Base-by-base conservation (phyloP, 805 yeast genomes). In the Candida caryicola region DNA sequence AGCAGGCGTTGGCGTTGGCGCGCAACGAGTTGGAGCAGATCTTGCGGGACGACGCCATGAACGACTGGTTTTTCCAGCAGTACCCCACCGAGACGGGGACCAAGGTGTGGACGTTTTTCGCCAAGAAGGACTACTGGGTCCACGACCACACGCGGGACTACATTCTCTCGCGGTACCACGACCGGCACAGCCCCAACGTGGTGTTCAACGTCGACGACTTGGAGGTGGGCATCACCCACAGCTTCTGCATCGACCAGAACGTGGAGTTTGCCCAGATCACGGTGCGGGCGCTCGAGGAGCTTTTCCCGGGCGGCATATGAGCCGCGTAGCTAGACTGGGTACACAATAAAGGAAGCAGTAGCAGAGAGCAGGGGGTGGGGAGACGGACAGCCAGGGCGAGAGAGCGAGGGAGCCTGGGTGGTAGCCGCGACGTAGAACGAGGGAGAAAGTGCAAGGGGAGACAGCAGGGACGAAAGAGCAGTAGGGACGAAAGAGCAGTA, bases 51-150 rank as follows among this genome's bases (percentile, higher is more conserved):
- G 69, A 69, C 48, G 66, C 55, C 6, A 65, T 77, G 41, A 81
- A 84, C 60, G 71, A 71, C 33, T 60, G 72, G 52, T 69, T 72
- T 39, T 70, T 74, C 34, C 43, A 49, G 4, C 47, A 46, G 19
- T 44, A 57, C 7, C 48, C 60, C 10, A 54, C 56, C 31, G 39
- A 44, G 9, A 31, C 42, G 7, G 51, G 50, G 15, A 44, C 50
- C 5, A 58, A 54, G 17, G 59, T 76, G n/a, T 81, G 85, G 85
- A 54, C 68, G 3, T 73, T 74, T 39, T 80, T 79, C 46, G 81
- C 83, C 4, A 58, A 56, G n/a, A 51, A 62, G 19, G 91, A 83
- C 52, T 78, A 79, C 51, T 83, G 90, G 90, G 81, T 83, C 2
- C 65, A 67, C 39, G 66, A 73, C 33, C 58, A 51, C 18, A 74